Conservation (phyloP, 441 rosid genomes). For the Capsella rubella region DNA sequence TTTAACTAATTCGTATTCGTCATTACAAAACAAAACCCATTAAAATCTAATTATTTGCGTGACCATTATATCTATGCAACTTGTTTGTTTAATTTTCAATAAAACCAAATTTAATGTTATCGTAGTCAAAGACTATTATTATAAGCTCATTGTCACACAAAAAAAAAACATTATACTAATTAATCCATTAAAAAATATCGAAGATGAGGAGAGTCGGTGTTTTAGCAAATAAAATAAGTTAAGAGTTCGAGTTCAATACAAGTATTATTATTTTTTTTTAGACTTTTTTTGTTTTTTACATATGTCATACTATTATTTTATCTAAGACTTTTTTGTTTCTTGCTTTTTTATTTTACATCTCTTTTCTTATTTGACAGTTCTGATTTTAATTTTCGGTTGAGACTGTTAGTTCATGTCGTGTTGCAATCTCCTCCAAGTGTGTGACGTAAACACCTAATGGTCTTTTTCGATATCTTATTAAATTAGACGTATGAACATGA, state of each 20-base stretch:
- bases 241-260: neutral
- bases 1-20: constrained; percentile 7
- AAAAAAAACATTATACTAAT: neutral
- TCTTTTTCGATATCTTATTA: constrained; percentile 15
- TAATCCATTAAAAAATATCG: neutral
- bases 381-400: constrained; percentile 17
- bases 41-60: neutral
- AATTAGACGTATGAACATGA: neutral
- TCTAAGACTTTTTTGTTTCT: neutral
- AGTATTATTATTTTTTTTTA: too few relatives aligned
- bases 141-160: neutral
- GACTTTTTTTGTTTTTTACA: neutral
- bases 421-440: constrained; percentile 37
- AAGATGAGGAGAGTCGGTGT: constrained; percentile 19
- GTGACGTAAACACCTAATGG: constrained; percentile 40
- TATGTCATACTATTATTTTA: neutral
- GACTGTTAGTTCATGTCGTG: constrained; percentile 33
- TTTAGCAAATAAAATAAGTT: constrained; percentile 21
- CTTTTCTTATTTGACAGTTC: constrained; percentile 19
- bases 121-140: neutral
- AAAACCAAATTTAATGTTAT: constrained; percentile 6
- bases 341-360: neutral
- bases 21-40: neutral
- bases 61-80: constrained; percentile 26
- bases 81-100: constrained; percentile 13